phyloP scores from a whole-genome alignment of 2,329 filamentous ascomycete genomes.

The Lecanicillium sp. region DNA sequence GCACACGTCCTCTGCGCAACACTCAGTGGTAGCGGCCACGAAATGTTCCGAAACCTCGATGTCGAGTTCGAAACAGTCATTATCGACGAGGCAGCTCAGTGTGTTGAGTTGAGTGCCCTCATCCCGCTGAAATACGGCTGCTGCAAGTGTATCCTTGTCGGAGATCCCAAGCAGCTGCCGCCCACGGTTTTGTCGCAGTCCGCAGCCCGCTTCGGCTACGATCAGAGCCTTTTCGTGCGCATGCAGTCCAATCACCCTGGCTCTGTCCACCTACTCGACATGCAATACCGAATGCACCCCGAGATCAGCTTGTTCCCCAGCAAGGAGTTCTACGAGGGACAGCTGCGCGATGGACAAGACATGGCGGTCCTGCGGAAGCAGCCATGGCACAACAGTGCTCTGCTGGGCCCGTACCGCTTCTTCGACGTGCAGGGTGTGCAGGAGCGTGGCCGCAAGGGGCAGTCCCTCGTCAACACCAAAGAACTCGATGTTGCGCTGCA shows the following conservation, averaged over 20 bases:
- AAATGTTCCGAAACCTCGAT: slow-evolving; percentile 90
- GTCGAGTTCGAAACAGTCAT: slow-evolving; percentile 98
- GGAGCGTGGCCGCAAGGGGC: slow-evolving; percentile 70
- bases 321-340: slow-evolving; percentile 83
- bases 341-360: slow-evolving; percentile 74
- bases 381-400: slow-evolving; percentile 76
- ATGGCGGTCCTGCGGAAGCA: slow-evolving; percentile 72
- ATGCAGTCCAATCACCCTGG: slow-evolving; percentile 92
- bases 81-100: slow-evolving; percentile 97
- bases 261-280: slow-evolving; percentile 90
- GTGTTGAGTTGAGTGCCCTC: slow-evolving; percentile 90
- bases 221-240: slow-evolving; percentile 95
- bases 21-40: slow-evolving; percentile 89
- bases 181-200: slow-evolving; percentile 94
- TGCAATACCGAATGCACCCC: slow-evolving; percentile 98
- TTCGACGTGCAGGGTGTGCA: slow-evolving; percentile 93
- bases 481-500: slow-evolving; percentile 83
- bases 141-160: slow-evolving; percentile 92
- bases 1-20: slow-evolving; percentile 94
- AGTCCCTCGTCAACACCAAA: slow-evolving; percentile 82
- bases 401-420: slow-evolving; percentile 92
- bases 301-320: slow-evolving; percentile 92
- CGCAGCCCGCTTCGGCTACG: slow-evolving; percentile 87
- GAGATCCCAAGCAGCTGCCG: slow-evolving; percentile 94
- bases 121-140: slow-evolving; percentile 98